phyloP scores from a whole-genome alignment of 805 yeast genomes.

The Lipomyces chichibuensis region DNA sequence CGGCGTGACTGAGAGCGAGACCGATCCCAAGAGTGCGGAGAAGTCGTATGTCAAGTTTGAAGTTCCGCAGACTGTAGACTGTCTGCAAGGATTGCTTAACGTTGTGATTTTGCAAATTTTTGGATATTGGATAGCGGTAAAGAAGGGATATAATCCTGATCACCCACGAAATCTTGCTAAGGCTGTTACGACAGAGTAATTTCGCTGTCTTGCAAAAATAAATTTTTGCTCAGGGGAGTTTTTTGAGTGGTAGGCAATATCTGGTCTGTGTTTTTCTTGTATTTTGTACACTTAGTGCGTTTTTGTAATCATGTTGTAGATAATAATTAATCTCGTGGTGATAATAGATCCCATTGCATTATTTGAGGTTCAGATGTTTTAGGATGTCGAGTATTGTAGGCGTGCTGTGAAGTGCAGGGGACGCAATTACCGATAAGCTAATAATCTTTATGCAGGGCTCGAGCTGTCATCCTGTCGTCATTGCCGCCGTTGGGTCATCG shows the following conservation, averaged over 20 bases:
- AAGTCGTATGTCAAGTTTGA: constrained; percentile 56
- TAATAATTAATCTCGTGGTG: too few relatives aligned
- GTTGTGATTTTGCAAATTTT: constrained; percentile 93
- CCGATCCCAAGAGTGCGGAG: constrained; percentile 45
- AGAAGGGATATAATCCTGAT: constrained; percentile 94
- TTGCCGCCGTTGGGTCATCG: background rate
- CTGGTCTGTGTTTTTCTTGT: background rate
- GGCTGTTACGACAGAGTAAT: constrained; percentile 92
- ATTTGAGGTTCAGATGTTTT: too few relatives aligned
- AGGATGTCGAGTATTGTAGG: too few relatives aligned
- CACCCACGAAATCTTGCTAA: constrained; percentile 99
- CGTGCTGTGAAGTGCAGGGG: too few relatives aligned
- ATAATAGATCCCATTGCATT: too few relatives aligned
- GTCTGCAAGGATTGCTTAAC: constrained; percentile 93
- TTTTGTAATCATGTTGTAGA: too few relatives aligned
- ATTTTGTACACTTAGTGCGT: background rate
- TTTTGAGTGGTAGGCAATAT: background rate
- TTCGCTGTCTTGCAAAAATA: background rate
- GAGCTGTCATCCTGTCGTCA: background rate
- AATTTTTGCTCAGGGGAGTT: background rate
- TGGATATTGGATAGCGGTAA: constrained; percentile 95
- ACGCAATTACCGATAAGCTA: too few relatives aligned
- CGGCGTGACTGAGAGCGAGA: constrained; percentile 65
- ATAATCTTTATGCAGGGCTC: too few relatives aligned
- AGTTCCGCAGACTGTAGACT: constrained; percentile 94